Percentiles rank a stretch among this genome's conserved stretches.
These are phyloP conservation scores for Thecaphora thlaspeos DNA, from an alignment of 1,284 basidiomycete genomes.

Conservation along the genomic window DNA sequence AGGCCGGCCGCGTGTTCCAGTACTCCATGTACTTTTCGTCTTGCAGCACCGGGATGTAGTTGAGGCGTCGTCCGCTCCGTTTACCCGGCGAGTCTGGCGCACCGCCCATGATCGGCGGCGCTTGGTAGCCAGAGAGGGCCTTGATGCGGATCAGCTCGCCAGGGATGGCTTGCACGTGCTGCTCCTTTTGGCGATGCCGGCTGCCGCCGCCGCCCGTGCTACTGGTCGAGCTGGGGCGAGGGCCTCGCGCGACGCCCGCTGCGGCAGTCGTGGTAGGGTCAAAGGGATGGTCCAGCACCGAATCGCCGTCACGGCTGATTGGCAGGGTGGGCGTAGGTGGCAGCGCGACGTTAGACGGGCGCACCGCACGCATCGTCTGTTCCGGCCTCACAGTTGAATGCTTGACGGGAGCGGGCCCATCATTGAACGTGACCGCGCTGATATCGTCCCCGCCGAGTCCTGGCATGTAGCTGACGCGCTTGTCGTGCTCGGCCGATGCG, in stretches of 20 bases:
- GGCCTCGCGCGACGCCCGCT: too few species aligned
- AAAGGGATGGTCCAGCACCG: too few species aligned
- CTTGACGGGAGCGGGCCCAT: not conserved
- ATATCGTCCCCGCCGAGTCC: slow-evolving; percentile 20
- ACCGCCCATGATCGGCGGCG: slow-evolving; percentile 40
- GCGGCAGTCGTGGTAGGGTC: too few species aligned
- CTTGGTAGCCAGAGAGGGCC: slow-evolving; percentile 27
- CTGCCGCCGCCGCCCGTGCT: not conserved
- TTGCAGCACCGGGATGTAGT: slow-evolving; percentile 40
- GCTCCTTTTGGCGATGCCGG: not conserved
- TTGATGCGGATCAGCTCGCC: slow-evolving; percentile 40
- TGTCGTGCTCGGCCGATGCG: slow-evolving; percentile 6
- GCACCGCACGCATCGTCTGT: slow-evolving; percentile 1
- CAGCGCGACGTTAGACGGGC: not conserved
- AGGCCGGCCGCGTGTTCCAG: slow-evolving; percentile 44
- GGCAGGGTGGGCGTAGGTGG: not conserved
- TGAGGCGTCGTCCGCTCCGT: slow-evolving; percentile 28
- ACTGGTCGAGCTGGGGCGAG: not conserved
- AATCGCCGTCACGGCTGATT: not conserved
- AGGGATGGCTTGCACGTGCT: slow-evolving; percentile 10
- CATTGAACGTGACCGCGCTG: slow-evolving; percentile 14
- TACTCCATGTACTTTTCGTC: slow-evolving; percentile 45
- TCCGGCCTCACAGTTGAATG: slow-evolving; percentile 1
- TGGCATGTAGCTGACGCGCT: slow-evolving; percentile 23
- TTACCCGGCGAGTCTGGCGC: slow-evolving; percentile 47